Evolutionary conservation across 345 rosid species (phyloP).

Genomic region (Citrus trifoliata): DNA sequence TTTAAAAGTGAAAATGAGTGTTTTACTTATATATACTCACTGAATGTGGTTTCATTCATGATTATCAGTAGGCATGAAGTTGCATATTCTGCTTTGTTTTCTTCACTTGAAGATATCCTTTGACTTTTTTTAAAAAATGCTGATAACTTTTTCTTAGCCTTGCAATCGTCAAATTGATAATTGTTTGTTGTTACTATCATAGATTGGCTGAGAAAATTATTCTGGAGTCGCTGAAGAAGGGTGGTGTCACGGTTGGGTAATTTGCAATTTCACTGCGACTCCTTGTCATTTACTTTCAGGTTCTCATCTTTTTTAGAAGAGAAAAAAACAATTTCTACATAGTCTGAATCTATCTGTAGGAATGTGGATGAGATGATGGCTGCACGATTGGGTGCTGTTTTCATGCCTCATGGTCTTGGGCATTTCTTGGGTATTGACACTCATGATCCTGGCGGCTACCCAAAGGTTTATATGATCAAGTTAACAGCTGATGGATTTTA

Average conservation of each 20-base stretch:
- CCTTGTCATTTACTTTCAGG: constrained; percentile 5
- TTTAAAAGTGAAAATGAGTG: not conserved
- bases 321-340: not conserved
- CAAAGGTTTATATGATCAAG: constrained; percentile 38
- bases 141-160: not conserved
- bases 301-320: not conserved
- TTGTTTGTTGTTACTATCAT: constrained; percentile 14
- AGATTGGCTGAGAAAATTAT: constrained; percentile 83
- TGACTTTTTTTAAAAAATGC: not conserved
- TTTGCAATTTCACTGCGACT: constrained; percentile 4
- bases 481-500: not conserved
- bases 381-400: constrained; percentile 74
- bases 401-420: constrained; percentile 98
- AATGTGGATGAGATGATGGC: constrained; percentile 78
- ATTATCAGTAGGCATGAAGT: not conserved
- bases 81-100: not conserved
- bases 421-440: constrained; percentile 93
- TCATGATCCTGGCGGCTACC: constrained; percentile 91
- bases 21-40: not conserved
- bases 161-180: not conserved
- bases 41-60: not conserved
- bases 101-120: not conserved
- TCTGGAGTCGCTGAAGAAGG: constrained; percentile 68
- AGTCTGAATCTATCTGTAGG: constrained; percentile 31
- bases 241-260: constrained; percentile 69